Evolutionary conservation across 225 moss, liverwort and hornwort species (phyloP).

Genomic region (Marchantia polymorpha): DNA sequence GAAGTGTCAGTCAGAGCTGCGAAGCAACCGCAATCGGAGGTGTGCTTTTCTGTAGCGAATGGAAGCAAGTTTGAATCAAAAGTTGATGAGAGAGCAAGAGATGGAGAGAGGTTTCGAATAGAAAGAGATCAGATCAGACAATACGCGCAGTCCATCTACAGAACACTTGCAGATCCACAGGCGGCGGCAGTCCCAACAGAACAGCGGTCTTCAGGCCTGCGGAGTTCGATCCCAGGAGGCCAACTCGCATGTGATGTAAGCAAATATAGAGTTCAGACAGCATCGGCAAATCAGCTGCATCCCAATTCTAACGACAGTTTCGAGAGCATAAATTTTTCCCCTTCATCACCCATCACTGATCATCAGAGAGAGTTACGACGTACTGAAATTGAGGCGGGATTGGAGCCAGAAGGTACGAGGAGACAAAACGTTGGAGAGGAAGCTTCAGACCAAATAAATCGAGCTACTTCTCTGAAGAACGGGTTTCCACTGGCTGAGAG

Average conservation of each 20-base stretch:
- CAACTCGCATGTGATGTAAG: neutral
- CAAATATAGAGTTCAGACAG: slow-evolving; percentile 2
- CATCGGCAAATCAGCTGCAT: neutral
- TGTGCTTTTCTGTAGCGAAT: slow-evolving; percentile 12
- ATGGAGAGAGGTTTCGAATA: slow-evolving; percentile 1
- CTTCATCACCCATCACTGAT: neutral
- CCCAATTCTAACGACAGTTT: neutral
- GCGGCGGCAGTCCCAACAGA: neutral
- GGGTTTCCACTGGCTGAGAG: slow-evolving; percentile 37
- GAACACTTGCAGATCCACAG: neutral
- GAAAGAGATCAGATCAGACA: slow-evolving; percentile 19
- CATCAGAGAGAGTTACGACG: neutral
- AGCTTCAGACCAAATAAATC: slow-evolving; percentile 1
- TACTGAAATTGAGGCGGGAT: neutral
- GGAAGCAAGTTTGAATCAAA: slow-evolving; percentile 13
- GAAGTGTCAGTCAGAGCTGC: slow-evolving; percentile 22
- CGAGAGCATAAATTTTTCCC: neutral
- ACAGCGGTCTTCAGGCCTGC: neutral
- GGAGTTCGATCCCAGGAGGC: slow-evolving; percentile 1
- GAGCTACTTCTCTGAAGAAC: slow-evolving; percentile 14
- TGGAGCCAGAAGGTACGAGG: slow-evolving; percentile 14
- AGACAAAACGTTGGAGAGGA: slow-evolving; percentile 25
- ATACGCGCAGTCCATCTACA: slow-evolving; percentile 6
- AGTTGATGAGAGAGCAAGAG: slow-evolving; percentile 13
- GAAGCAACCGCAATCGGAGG: slow-evolving; percentile 23